Percentiles rank a stretch among this genome's conserved stretches.
Evolutionary conservation across 1,284 basidiomycete species (phyloP).

Genomic region (Inonotus obliquus): DNA sequence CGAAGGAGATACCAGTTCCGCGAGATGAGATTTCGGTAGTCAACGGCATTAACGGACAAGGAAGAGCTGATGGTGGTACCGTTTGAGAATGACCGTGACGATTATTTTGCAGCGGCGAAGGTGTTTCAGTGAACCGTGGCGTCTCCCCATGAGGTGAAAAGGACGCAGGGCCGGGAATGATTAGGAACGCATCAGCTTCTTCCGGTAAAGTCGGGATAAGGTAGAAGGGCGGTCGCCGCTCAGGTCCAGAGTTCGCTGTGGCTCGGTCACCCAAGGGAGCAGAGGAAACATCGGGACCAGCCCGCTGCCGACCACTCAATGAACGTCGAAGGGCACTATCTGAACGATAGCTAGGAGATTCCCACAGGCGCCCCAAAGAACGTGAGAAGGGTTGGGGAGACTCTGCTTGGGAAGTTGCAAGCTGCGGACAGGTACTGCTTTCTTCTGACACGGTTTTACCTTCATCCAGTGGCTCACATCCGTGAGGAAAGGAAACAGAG

Average conservation of each 20-base stretch:
- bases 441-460: too few relatives aligned
- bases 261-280: background rate
- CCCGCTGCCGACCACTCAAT: background rate
- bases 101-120: too few relatives aligned
- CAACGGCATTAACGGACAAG: background rate
- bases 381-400: too few relatives aligned
- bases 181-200: background rate
- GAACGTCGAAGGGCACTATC: background rate
- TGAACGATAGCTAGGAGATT: background rate
- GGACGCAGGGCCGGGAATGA: background rate
- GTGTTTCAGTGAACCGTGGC: background rate
- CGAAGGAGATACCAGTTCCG: background rate
- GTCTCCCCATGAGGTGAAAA: background rate
- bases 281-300: background rate
- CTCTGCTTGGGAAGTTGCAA: too few relatives aligned
- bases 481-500: too few relatives aligned
- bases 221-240: background rate
- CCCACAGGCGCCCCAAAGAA: background rate
- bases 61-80: background rate
- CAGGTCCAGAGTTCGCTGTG: background rate
- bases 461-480: too few relatives aligned
- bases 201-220: background rate
- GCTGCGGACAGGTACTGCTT: too few relatives aligned
- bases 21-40: background rate
- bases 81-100: background rate